Percentiles rank a stretch among this genome's conserved stretches.
phyloP scores from a whole-genome alignment of 2,329 filamentous ascomycete species.

The Monascus ruber region DNA sequence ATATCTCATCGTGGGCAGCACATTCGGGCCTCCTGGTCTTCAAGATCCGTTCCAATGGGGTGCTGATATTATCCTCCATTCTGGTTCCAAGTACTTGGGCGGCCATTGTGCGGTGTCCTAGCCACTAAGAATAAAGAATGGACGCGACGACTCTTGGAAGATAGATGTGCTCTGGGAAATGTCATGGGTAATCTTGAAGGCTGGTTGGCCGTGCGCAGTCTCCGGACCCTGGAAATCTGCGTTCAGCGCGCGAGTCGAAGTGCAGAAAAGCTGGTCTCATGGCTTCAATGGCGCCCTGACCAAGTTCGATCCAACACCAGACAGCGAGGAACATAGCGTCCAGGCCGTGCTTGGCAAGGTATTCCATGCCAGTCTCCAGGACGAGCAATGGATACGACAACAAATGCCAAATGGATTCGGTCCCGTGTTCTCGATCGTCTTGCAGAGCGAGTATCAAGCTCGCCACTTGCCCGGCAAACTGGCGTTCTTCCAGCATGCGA shows the following conservation, averaged over 20 bases:
- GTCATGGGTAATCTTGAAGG: conserved; percentile 85
- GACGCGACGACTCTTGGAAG: conserved; percentile 48
- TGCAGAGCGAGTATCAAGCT: conserved; percentile 52
- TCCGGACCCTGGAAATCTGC: conserved; percentile 76
- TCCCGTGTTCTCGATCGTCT: conserved; percentile 69
- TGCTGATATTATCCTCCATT: conserved; percentile 82
- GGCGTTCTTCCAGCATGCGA: conserved; percentile 83
- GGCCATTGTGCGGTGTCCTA: conserved; percentile 85
- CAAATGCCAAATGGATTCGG: conserved; percentile 92
- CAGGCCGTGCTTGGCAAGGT: conserved; percentile 49
- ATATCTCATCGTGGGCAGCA: conserved; percentile 72
- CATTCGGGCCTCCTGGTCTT: conserved; percentile 82
- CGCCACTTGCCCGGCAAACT: conserved; percentile 64
- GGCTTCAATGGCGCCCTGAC: conserved; percentile 50
- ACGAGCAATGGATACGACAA: conserved; percentile 59
- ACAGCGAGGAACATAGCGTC: conserved; percentile 36
- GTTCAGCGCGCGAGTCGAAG: conserved; percentile 66
- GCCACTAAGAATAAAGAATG: conserved; percentile 50
- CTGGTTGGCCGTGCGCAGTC: conserved; percentile 78
- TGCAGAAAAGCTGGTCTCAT: conserved; percentile 57
- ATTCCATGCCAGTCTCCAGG: conserved; percentile 71
- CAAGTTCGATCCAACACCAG: conserved; percentile 24
- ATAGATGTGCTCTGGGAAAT: conserved; percentile 68
- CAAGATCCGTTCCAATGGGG: conserved; percentile 75
- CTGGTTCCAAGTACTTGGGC: conserved; percentile 90